Evolutionary conservation across 257 asterid species (phyloP), one percentile per base, ranked within the genome.

Genomic region (Dorcoceras hygrometricum): DNA sequence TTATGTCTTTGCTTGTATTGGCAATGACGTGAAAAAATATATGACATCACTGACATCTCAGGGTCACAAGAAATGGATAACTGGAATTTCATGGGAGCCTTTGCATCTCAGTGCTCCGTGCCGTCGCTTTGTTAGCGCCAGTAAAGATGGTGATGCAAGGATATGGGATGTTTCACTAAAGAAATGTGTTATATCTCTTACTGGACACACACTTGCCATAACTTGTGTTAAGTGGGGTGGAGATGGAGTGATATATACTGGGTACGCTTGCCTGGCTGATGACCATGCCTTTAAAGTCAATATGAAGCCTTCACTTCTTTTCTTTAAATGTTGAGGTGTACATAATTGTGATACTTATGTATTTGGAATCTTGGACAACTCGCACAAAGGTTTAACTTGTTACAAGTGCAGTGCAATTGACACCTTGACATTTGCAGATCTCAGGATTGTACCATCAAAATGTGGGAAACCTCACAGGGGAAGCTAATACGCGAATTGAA

Each of bases 221-320:
- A 93, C 99, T 31, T 93, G 99, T 71, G 96, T 93, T 66, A 93
- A 88, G 77, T 93, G 99, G 99, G 92, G 99, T 51, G 97, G 99
- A 59, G 97, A 93, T 80, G 99, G 99, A 75, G 75, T 83, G 27
- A 88, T 93, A 80, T 90, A 88, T 73, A 93, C 96, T 4, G 97
- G 99, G 99, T 93, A 90, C 73, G 82, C 43, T 65, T 53, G 63
- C 53, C 53, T 16, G 20, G 1, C 53, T 8, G 16, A 16, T 16
- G 53, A 46, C 20, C 14, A 46, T 60, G 10, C 19, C 28, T 56
- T 39, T 43, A 64, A 58, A 18, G 50, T 77, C 53, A 36, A 64
- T 58, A 11, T 50, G 75, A 61, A 57, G 48, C 51, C 54, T 8
- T 28, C 50, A 10, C 16, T 62, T 61, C 16, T 66, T 61, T 56